phyloP scores from a whole-genome alignment of 352 stramenopile species.

The Phytophthora quininea region DNA sequence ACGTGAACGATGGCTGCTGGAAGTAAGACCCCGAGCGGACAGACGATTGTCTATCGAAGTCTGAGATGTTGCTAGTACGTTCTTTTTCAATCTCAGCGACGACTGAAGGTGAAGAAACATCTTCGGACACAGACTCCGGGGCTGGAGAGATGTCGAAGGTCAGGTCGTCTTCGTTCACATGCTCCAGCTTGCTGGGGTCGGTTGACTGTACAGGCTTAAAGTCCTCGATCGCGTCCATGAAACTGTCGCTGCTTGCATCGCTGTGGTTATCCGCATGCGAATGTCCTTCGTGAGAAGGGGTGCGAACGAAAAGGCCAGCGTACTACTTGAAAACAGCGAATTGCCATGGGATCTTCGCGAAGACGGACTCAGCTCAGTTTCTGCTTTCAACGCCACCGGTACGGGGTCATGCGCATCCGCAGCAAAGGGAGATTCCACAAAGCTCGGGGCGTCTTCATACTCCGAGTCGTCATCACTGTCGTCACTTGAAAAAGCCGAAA shows the following conservation, averaged over 20 bases:
- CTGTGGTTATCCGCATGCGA: conserved; percentile 23
- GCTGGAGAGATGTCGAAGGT: conserved; percentile 10
- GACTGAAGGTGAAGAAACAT: neutral
- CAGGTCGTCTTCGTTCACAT: conserved; percentile 10
- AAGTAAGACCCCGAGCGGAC: conserved; percentile 40
- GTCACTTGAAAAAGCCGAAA: conserved; percentile 45
- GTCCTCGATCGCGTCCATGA: conserved; percentile 39
- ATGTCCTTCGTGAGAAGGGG: conserved; percentile 24
- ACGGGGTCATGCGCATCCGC: neutral
- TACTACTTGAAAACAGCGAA: conserved; percentile 12
- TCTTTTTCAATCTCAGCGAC: conserved; percentile 16
- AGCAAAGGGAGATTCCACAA: conserved; percentile 14
- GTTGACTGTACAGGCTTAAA: conserved; percentile 18
- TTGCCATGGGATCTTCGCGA: conserved; percentile 7
- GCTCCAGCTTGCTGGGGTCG: conserved; percentile 13
- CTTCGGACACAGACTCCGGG: neutral
- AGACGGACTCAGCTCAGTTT: conserved; percentile 6
- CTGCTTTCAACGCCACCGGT: conserved; percentile 1
- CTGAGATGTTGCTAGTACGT: conserved; percentile 34
- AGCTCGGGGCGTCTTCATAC: conserved; percentile 34
- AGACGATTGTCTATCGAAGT: conserved; percentile 36
- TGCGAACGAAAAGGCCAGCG: conserved; percentile 16
- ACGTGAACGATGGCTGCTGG: conserved; percentile 34
- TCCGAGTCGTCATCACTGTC: conserved; percentile 48
- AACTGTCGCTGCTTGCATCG: conserved; percentile 37